Evolutionary conservation across 805 yeast species (phyloP), one percentile per base, ranked within the genome.

Genomic region (Kluyveromyces starmeri): DNA sequence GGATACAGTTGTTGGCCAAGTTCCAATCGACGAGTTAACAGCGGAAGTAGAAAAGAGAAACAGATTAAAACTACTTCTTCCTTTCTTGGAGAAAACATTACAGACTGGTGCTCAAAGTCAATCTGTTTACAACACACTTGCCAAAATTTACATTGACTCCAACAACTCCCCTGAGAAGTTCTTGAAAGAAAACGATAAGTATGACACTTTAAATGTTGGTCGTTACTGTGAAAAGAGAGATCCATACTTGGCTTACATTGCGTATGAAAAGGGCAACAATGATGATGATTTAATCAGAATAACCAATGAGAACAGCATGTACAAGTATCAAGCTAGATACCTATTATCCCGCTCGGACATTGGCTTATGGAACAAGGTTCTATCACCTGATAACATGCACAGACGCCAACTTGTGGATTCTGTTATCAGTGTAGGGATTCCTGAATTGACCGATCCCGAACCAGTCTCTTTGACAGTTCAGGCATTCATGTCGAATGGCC

Each of bases 221-320:
- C 85, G 77, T 58, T 92, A 92, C 69, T 92, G 99, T 71, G 99
- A 92, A 65, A 89, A 84, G 75, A 83, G 98, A 64, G 99, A 92
- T 55, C 99, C 99, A 43, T 92, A 85, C 65, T 70, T 92, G 58
- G 99, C 98, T 19, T 92, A 85, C 62, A 92, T 92, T 64, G 94
- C 96, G 34, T 92, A 92, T 62, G 94, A 94, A 42, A 89, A 88
- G 65, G 99, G 99, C 55, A 68, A 71, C 35, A 88, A 89, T 51
- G 96, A 92, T 58, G 79, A 70, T 38, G 98, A 92, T 59, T 73
- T 92, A 53, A 75, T 92, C 51, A 70, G 74, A 54, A 86, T 92
- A 61, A 92, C 98, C 46, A 92, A 92, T 60, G 97, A 92, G 54
- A 92, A 92, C 61, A 75, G 92, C 49, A 92, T 92, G 99, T 92